Evolutionary conservation across 1,284 basidiomycete species (phyloP).

Genomic region (Phellopilus nigrolimitatus): DNA sequence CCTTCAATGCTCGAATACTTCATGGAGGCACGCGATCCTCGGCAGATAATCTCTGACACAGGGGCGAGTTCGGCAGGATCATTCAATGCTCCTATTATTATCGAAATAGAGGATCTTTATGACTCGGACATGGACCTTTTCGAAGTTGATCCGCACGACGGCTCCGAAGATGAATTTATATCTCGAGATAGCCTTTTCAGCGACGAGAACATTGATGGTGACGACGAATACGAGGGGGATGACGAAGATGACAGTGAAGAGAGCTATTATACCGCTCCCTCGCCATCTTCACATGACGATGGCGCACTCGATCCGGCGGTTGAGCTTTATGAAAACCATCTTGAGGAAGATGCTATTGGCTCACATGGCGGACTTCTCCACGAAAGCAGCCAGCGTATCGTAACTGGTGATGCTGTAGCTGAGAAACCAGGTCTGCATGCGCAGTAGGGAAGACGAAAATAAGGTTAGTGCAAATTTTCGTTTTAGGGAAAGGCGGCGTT

Average conservation of each 20-base stretch:
- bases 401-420: no score
- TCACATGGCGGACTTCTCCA: no score
- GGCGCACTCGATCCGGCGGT: neutral
- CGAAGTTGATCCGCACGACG: neutral
- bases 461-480: no score
- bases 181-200: no score
- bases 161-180: neutral
- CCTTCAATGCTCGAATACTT: neutral
- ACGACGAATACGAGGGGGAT: no score
- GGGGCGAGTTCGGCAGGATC: neutral
- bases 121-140: neutral
- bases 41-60: neutral
- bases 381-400: no score
- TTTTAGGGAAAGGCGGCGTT: no score
- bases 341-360: neutral
- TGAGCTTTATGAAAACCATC: neutral
- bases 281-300: neutral
- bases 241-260: neutral
- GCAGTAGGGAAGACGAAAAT: no score
- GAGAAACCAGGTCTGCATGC: no score
- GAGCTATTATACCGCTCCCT: neutral
- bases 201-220: neutral
- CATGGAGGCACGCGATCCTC: neutral
- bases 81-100: neutral
- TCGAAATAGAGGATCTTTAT: conserved; percentile 2